phyloP scores from a whole-genome alignment of 2,329 filamentous ascomycete species.

The Colletotrichum spaethianum region DNA sequence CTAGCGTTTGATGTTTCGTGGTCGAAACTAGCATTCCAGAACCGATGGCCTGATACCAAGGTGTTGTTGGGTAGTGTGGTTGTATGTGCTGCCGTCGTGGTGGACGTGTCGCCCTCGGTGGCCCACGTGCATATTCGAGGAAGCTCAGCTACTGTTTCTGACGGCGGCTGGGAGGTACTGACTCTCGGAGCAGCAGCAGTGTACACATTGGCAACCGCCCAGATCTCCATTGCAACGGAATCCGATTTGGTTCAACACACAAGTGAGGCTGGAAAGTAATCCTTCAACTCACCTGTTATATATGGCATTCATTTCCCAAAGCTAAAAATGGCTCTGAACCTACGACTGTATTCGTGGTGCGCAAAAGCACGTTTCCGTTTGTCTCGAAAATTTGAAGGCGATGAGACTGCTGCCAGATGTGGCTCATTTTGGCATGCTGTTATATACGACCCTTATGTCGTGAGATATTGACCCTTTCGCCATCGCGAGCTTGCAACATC shows the following conservation, averaged over 20 bases:
- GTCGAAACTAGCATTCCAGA: background rate
- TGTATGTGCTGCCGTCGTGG: background rate
- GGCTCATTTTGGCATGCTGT: background rate
- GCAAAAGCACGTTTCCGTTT: background rate
- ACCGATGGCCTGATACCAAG: background rate
- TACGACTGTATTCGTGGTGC: background rate
- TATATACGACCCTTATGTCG: background rate
- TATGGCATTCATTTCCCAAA: background rate
- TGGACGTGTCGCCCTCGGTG: background rate
- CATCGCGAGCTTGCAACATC: background rate
- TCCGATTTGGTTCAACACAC: background rate
- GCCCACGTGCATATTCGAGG: conserved; percentile 3
- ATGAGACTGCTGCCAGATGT: background rate
- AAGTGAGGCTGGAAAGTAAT: background rate
- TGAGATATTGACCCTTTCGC: background rate
- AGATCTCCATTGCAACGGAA: conserved; percentile 9
- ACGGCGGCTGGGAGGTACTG: background rate
- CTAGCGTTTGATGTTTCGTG: background rate
- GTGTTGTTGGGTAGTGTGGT: conserved; percentile 2
- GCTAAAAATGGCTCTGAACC: background rate
- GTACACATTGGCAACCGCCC: conserved; percentile 16
- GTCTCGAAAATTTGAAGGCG: background rate
- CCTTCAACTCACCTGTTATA: background rate
- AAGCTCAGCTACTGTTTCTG: background rate
- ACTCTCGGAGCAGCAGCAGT: background rate